phyloP scores from a whole-genome alignment of 768 basidiomycete species.

The Lyophyllum shimeji region DNA sequence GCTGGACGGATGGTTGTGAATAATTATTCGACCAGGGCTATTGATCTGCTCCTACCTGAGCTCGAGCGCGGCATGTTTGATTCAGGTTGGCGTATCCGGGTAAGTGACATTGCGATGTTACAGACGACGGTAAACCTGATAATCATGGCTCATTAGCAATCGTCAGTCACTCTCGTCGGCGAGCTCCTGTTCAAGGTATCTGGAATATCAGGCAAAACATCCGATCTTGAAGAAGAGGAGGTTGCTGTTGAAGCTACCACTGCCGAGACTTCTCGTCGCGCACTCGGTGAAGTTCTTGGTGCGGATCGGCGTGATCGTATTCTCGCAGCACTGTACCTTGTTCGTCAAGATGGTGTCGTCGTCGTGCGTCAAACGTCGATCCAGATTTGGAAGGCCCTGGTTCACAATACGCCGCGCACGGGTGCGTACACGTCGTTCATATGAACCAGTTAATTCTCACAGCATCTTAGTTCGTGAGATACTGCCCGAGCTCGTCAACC shows the following conservation, averaged over 20 bases:
- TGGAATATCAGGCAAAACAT: slow-evolving; percentile 88
- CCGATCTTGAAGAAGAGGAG: slow-evolving; percentile 75
- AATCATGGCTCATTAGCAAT: slow-evolving; percentile 58
- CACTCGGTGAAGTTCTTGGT: slow-evolving; percentile 86
- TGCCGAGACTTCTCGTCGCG: slow-evolving; percentile 81
- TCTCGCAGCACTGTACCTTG: slow-evolving; percentile 86
- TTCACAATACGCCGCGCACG: slow-evolving; percentile 90
- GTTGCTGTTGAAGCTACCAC: slow-evolving; percentile 58
- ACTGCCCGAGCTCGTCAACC: slow-evolving; percentile 77
- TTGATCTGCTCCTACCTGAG: slow-evolving; percentile 92
- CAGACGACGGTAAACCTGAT: neutral
- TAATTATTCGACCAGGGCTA: slow-evolving; percentile 89
- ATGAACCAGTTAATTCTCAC: neutral
- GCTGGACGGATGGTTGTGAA: slow-evolving; percentile 98
- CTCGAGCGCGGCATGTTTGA: slow-evolving; percentile 96
- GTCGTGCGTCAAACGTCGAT: slow-evolving; percentile 89
- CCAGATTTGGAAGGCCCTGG: slow-evolving; percentile 97
- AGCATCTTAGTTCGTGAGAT: slow-evolving; percentile 75
- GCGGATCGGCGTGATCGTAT: slow-evolving; percentile 88
- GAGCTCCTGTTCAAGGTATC: slow-evolving; percentile 96
- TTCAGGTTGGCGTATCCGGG: slow-evolving; percentile 91
- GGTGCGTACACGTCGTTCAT: slow-evolving; percentile 40
- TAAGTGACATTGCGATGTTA: slow-evolving; percentile 33
- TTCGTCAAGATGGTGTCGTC: slow-evolving; percentile 89
- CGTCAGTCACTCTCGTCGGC: slow-evolving; percentile 93